Evolutionary conservation across 2,329 filamentous ascomycete genomes (phyloP).

Genomic region (Trichoderma sp.): DNA sequence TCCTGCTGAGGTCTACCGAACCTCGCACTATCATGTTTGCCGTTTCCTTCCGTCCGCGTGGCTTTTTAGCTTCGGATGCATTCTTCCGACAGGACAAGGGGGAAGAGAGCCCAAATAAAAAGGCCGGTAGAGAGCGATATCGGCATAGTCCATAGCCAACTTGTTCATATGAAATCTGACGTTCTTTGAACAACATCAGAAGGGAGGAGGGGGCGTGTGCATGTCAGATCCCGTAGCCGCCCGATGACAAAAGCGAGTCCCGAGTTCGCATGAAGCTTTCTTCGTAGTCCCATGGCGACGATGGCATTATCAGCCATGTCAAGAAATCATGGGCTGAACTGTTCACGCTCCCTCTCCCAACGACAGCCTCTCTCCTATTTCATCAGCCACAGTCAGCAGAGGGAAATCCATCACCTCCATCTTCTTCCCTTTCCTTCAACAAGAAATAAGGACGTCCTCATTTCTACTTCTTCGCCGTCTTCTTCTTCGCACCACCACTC

Average conservation of each 20-base stretch:
- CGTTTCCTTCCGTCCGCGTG: neutral
- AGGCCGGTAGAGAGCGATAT: neutral
- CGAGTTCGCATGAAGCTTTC: neutral
- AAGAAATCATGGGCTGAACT: neutral
- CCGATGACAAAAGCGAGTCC: neutral
- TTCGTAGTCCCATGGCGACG: neutral
- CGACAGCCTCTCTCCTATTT: neutral
- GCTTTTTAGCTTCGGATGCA: neutral
- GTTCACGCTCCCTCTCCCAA: neutral
- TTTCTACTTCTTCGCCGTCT: neutral
- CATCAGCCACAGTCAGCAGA: neutral
- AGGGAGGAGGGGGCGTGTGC: neutral
- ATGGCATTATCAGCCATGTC: rapidly evolving
- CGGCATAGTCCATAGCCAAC: neutral
- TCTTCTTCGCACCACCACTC: constrained; percentile 38
- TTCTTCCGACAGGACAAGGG: neutral
- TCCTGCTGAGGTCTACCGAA: neutral
- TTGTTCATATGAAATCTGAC: neutral
- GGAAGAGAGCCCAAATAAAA: too few relatives aligned
- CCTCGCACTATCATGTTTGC: neutral
- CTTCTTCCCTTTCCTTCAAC: neutral
- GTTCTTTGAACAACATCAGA: neutral
- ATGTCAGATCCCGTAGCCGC: neutral
- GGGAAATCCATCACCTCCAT: neutral
- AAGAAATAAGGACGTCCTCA: neutral